Conservation (phyloP, 2,329 filamentous ascomycete genomes). For the Aspergillus fumigatiaffinis region DNA sequence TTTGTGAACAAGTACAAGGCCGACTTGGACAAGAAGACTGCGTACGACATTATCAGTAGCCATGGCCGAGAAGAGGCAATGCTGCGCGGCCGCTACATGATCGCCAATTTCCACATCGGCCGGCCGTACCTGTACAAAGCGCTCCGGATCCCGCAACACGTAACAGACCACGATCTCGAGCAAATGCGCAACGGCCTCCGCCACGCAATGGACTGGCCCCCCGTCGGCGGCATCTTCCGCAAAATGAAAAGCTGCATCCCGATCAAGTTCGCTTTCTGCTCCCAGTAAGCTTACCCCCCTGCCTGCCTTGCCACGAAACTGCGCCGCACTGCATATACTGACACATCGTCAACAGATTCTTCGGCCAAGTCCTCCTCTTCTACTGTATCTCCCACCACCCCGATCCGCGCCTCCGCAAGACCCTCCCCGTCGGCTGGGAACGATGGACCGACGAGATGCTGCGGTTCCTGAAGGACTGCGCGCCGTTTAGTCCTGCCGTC, state of each 20-base stretch:
- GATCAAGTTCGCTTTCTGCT: constrained; percentile 40
- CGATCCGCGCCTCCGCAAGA: constrained; percentile 30
- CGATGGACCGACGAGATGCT: constrained; percentile 41
- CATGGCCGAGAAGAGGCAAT: too few species aligned
- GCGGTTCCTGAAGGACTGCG: constrained; percentile 37
- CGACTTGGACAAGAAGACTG: too few species aligned
- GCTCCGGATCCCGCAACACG: constrained; percentile 32
- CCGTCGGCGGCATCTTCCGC: constrained; percentile 36
- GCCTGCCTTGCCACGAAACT: not conserved
- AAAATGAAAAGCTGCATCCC: constrained; percentile 43
- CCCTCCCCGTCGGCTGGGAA: constrained; percentile 38
- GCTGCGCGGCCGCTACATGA: constrained; percentile 35
- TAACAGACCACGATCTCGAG: constrained; percentile 39
- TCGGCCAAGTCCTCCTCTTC: constrained; percentile 41
- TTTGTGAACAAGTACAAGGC: too few species aligned
- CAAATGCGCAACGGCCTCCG: constrained; percentile 37
- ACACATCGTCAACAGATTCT: constrained; percentile 26
- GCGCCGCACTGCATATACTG: not conserved
- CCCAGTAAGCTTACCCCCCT: constrained; percentile 26
- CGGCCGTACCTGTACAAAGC: constrained; percentile 42
- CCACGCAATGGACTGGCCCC: constrained; percentile 42
- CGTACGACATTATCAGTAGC: too few species aligned
- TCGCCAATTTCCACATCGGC: constrained; percentile 40
- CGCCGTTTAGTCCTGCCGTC: constrained; percentile 36
- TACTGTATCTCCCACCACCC: constrained; percentile 40